Conservation (phyloP, 305 asterid species). For the Nicotiana rustica region DNA sequence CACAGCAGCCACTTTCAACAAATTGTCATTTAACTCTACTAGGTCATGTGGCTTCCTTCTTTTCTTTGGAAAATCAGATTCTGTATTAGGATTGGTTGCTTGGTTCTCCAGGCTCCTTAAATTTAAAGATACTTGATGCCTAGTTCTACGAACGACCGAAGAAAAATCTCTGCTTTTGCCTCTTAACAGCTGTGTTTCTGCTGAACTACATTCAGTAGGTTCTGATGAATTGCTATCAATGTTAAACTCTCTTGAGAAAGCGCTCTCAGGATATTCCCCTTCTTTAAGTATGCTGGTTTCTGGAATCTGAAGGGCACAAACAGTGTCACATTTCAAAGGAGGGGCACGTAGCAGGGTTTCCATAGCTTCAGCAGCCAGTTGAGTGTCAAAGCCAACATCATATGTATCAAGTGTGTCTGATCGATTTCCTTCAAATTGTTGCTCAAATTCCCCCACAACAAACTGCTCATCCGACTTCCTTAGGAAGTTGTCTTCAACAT, state of each 20-base stretch:
- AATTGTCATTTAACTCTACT: constrained; percentile 33
- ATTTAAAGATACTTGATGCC: constrained; percentile 34
- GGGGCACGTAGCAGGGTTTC: constrained; percentile 62
- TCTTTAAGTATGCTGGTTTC: constrained; percentile 41
- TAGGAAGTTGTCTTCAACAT: constrained; percentile 39
- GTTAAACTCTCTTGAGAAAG: constrained; percentile 36
- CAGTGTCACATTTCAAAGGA: constrained; percentile 47
- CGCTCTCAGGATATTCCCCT: constrained; percentile 38
- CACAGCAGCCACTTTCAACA: constrained; percentile 33
- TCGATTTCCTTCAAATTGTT: constrained; percentile 42
- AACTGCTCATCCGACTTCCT: constrained; percentile 47
- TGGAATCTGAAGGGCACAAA: constrained; percentile 46
- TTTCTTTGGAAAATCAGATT: constrained; percentile 44
- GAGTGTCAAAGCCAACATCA: constrained; percentile 80
- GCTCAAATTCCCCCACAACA: constrained; percentile 41
- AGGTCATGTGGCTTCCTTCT: constrained; percentile 42
- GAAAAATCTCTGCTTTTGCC: constrained; percentile 36
- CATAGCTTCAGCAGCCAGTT: constrained; percentile 95
- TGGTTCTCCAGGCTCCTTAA: constrained; percentile 33
- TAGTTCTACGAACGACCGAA: constrained; percentile 30
- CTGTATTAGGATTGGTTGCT: constrained; percentile 39
- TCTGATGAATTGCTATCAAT: constrained; percentile 36
- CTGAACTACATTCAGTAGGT: constrained; percentile 33
- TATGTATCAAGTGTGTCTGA: constrained; percentile 44
- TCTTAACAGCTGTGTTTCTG: constrained; percentile 37